phyloP scores from a whole-genome alignment of 2,329 filamentous ascomycete genomes.

The Arthrobotrys conoides region DNA sequence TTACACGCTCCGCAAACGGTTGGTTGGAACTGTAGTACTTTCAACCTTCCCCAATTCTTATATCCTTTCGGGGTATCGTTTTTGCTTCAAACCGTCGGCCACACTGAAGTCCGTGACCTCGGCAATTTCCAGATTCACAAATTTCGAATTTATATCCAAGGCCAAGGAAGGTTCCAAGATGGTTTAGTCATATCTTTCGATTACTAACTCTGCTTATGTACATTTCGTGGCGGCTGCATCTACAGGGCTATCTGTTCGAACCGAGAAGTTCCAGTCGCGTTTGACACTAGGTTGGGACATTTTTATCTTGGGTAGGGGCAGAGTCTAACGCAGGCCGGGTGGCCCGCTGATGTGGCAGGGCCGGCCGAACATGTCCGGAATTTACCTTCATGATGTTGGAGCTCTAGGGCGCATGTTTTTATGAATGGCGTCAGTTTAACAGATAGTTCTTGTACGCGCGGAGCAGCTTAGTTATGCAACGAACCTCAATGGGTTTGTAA shows the following conservation, averaged over 20 bases:
- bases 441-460: not conserved
- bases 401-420: not conserved
- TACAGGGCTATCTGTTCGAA: not conserved
- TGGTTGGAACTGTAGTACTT: not conserved
- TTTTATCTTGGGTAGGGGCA: not conserved
- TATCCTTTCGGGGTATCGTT: not conserved
- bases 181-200: constrained; percentile 20
- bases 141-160: not conserved
- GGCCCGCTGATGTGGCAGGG: constrained; percentile 28
- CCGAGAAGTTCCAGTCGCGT: not conserved
- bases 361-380: constrained; percentile 31
- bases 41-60: not conserved
- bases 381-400: constrained; percentile 1
- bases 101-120: constrained; percentile 24
- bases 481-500: not conserved
- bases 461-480: not conserved
- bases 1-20: not conserved
- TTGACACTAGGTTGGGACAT: not conserved
- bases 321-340: constrained; percentile 4
- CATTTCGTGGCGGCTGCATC: constrained; percentile 5
- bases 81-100: constrained; percentile 15
- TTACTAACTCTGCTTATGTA: constrained; percentile 40
- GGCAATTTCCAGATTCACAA: constrained; percentile 21
- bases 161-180: constrained; percentile 14
- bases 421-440: not conserved